Conservation (phyloP, 805 yeast genomes). For the Lachancea meyersii region DNA sequence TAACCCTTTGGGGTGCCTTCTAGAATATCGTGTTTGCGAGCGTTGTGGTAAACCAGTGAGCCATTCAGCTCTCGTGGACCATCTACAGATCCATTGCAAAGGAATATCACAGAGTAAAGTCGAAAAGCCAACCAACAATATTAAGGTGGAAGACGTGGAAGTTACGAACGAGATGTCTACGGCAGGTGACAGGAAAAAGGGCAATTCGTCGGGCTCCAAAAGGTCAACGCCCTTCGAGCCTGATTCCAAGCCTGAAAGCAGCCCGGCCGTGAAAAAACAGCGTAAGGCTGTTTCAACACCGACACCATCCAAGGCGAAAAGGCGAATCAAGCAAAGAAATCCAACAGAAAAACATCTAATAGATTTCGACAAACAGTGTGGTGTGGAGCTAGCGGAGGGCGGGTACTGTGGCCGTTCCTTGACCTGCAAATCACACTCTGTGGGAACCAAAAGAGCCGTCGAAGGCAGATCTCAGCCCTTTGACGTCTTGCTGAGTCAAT, state of each 20-base stretch:
- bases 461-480: slow-evolving; percentile 90
- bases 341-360: slow-evolving; percentile 65
- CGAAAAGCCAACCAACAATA: slow-evolving; percentile 1
- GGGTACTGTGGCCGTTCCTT: slow-evolving; percentile 92
- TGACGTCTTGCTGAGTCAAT: slow-evolving; percentile 78
- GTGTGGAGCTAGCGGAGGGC: slow-evolving; percentile 90
- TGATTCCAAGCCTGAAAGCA: slow-evolving; percentile 7
- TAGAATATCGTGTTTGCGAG: slow-evolving; percentile 29
- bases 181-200: slow-evolving; percentile 8
- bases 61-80: slow-evolving; percentile 24
- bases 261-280: slow-evolving; percentile 14
- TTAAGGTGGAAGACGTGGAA: slow-evolving; percentile 8
- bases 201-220: slow-evolving; percentile 4
- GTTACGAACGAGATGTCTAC: slow-evolving; percentile 11
- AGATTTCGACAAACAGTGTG: slow-evolving; percentile 92
- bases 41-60: slow-evolving; percentile 30
- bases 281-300: slow-evolving; percentile 19
- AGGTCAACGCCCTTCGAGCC: slow-evolving; percentile 10
- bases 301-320: slow-evolving; percentile 25
- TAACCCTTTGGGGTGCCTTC: slow-evolving; percentile 17
- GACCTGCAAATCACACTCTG: slow-evolving; percentile 95
- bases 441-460: slow-evolving; percentile 97
- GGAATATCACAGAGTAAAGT: slow-evolving; percentile 5
- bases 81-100: slow-evolving; percentile 25
- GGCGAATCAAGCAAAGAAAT: slow-evolving; percentile 46